phyloP scores from a whole-genome alignment of 2,329 filamentous ascomycete species.

The Trichoderma semiorbis region DNA sequence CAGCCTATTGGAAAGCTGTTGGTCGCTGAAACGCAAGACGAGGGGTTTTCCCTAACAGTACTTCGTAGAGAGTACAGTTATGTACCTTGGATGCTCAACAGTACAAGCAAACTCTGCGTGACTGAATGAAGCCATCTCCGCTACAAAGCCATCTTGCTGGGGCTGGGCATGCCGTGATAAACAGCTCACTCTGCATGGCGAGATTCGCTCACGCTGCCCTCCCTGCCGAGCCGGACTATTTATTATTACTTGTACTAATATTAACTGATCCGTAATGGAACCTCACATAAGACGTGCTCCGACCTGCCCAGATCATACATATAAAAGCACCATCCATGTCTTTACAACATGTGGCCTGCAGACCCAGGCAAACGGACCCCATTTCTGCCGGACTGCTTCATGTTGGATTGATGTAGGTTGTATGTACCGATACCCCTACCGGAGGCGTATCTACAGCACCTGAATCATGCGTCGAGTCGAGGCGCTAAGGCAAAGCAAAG shows the following conservation, averaged over 20 bases:
- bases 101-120: background rate
- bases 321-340: background rate
- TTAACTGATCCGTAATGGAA: background rate
- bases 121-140: background rate
- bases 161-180: background rate
- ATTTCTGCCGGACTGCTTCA: background rate
- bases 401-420: background rate
- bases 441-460: background rate
- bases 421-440: background rate
- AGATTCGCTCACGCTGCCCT: background rate
- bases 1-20: background rate
- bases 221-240: background rate
- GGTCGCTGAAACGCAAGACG: background rate
- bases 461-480: background rate
- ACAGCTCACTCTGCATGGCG: background rate
- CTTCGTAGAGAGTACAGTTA: background rate
- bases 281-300: background rate
- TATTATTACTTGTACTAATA: background rate
- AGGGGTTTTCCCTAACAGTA: background rate
- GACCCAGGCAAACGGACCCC: background rate
- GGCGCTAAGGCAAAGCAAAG: background rate
- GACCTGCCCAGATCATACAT: background rate
- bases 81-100: background rate
- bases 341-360: background rate
- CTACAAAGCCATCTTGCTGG: background rate